Conservation (phyloP, 257 asterid species). For the Leonotis leonurus region DNA sequence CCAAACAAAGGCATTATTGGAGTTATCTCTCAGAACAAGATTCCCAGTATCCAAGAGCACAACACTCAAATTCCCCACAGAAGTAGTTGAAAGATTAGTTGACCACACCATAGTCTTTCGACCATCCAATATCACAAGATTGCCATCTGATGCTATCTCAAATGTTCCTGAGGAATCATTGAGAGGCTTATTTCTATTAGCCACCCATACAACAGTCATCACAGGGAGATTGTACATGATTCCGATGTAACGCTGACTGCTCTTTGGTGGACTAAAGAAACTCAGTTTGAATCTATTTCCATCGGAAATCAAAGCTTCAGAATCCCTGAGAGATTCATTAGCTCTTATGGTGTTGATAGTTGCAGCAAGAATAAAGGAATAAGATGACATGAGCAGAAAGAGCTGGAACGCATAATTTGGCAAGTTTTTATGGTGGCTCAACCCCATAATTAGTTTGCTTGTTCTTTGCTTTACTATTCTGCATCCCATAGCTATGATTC, state of each 20-base stretch:
- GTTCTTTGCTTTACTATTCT: too few species aligned
- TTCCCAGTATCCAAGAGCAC: slow-evolving; percentile 34
- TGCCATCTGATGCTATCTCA: slow-evolving; percentile 27
- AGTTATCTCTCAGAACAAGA: slow-evolving; percentile 16
- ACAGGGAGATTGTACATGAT: slow-evolving; percentile 7
- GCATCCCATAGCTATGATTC: too few species aligned
- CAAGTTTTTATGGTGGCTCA: background rate
- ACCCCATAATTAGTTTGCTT: background rate
- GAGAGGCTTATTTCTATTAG: background rate
- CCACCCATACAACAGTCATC: background rate
- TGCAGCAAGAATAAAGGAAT: background rate
- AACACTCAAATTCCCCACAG: slow-evolving; percentile 18
- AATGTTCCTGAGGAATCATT: slow-evolving; percentile 8
- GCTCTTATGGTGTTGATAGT: background rate
- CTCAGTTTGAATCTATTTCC: background rate
- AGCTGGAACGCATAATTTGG: background rate
- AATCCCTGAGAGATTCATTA: background rate
- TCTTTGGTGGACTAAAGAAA: background rate
- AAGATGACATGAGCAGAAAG: background rate
- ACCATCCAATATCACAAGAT: slow-evolving; percentile 37
- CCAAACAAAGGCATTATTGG: slow-evolving; percentile 4
- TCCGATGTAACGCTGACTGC: background rate
- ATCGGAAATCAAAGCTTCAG: background rate
- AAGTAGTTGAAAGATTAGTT: slow-evolving; percentile 8
- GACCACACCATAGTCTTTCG: slow-evolving; percentile 28